Conservation (phyloP, 2,329 filamentous ascomycete species). For the Clarireedia sp. region DNA sequence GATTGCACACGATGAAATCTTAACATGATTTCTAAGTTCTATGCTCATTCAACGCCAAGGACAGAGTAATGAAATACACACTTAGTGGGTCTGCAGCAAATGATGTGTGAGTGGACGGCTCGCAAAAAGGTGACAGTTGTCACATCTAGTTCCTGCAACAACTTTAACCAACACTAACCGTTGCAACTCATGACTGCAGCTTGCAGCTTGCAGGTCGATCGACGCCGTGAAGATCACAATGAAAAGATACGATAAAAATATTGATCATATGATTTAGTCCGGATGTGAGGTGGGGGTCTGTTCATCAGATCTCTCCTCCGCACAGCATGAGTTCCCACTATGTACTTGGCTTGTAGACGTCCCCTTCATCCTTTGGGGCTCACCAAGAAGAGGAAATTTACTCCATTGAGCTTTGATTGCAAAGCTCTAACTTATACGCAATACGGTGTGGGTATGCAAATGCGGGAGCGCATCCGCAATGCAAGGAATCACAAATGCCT, state of each 20-base stretch:
- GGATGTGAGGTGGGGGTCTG: too few species aligned
- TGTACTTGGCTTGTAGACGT: too few species aligned
- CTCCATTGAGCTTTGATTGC: too few species aligned
- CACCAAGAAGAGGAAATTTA: too few species aligned
- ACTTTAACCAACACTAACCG: not conserved
- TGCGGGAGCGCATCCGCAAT: not conserved
- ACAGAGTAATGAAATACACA: too few species aligned
- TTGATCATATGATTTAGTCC: not conserved
- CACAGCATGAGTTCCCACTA: too few species aligned
- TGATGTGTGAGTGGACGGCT: not conserved
- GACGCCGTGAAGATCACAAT: not conserved
- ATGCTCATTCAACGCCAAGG: not conserved
- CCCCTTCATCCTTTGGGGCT: too few species aligned
- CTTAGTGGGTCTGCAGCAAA: not conserved
- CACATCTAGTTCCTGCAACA: not conserved
- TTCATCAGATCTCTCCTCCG: too few species aligned
- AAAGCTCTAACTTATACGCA: not conserved
- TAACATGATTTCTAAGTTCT: too few species aligned
- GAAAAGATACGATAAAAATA: not conserved
- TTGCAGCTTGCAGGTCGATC: not conserved
- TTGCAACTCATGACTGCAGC: too few species aligned
- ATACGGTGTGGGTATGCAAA: not conserved
- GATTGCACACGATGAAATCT: too few species aligned
- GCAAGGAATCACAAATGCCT: not conserved
- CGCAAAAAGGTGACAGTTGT: conserved; percentile 1